Base-by-base conservation (phyloP, 768 basidiomycete genomes). In the Clitopilus passeckerianus region DNA sequence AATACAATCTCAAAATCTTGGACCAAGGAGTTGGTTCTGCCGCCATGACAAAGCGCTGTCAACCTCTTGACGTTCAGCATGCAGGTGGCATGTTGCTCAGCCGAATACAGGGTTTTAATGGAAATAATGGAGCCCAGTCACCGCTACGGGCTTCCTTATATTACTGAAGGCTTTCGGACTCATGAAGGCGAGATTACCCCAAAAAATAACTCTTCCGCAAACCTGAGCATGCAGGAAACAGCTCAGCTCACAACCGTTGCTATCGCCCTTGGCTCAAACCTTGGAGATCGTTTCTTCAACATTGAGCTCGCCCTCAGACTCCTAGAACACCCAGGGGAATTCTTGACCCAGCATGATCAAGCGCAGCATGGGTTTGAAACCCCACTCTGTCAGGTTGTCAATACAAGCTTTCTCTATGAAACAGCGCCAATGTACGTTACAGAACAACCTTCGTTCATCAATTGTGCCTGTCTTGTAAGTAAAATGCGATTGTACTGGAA, bases 381-480 rank as follows among this genome's bases (percentile, higher is more conserved):
- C 33, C 70, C 70, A 0, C 64, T 64, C 24, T 70, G 80, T 1
- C 67, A 66, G 15, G 77, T 96, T 27, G 71, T 86, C 20, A 80
- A 91, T 65, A 95, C 93, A 0, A 94, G 93, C 68, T 91, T 94
- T 72, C 69, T 98, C 75, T 98, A 98, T 69, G 90, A 98, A 72
- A 95, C 90, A 18, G 80, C 87, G 10, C 93, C 97, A 0, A 98
- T 99, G 97, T 98, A 99, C 69, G 89, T 96, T 44, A 84, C 84
- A 10, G 89, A 97, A 59, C 97, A 99, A 70, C 90, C 88, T 12
- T 75, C 78, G 34, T 98, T 98, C 73, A 81, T 90, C 60, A 99
- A 98, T 66, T 91, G 92, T 63, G 92, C 91, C n/a, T 90, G 93
- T 61, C 75, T 93, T 72, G 95, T 96, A 61, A 59, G 91, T 78